Evolutionary conservation across 441 rosid species (phyloP), one percentile per base, ranked within the genome.

Genomic region (Arabidopsis lyrata): DNA sequence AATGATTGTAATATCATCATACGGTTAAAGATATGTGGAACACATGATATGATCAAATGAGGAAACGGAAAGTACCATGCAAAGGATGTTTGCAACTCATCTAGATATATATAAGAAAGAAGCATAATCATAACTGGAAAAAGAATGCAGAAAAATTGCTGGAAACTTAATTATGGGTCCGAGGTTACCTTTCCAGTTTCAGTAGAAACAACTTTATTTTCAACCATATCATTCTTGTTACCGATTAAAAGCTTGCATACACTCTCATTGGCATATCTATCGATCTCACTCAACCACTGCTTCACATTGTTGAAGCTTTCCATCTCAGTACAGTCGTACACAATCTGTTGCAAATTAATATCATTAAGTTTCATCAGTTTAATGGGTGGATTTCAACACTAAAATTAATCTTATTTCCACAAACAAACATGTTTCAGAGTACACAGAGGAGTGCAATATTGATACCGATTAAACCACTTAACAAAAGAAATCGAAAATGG

Each of bases 281-380:
- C 97, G 14, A 93, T 91, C 82, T 91, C 97, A 65, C 83, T 86
- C 86, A 89, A 82, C 98, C 97, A 89, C 80, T 91, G 94, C 85
- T 93, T 93, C 66, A 91, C 98, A 73, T 91, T 93, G 83, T 91
- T 91, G 85, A 91, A 93, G 88, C 98, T 93, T 81, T 93, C 97
- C 95, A 86, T 84, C 79, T 91, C 97, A 18, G 98, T 93, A 66
- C 92, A 96, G 66, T 91, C 95, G 76, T 91, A 93, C 50, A 91
- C 94, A 77, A 90, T 85, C 95, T 90, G 92, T 83, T 10, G 12
- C 63, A 49, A 49, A 15, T 27, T 11, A 57, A n/a, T n/a, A n/a
- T n/a, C n/a, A n/a, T n/a, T n/a, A n/a, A n/a, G n/a, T n/a, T n/a
- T 18, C 32, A 71, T 47, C 35, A 65, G 31, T 24, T 24, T 8